A percentile compares a stretch with the other conserved stretches of the same genome.
Conservation (phyloP, 805 yeast genomes). For the Hanseniaspora nectarophila region DNA sequence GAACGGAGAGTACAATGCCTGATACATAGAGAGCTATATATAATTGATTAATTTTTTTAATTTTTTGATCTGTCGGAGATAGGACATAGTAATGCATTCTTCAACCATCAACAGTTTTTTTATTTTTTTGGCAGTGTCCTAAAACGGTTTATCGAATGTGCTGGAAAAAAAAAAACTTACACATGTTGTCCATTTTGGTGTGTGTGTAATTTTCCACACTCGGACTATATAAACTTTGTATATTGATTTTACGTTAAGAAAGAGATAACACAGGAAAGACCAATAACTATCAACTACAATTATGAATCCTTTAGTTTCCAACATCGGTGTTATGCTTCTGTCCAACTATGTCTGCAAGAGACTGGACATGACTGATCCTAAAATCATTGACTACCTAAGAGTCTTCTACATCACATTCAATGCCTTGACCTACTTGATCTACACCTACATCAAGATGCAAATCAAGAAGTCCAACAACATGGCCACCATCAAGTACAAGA, state of each 20-base stretch:
- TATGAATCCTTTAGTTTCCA: slow-evolving; percentile 79
- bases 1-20: neutral
- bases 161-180: too few species aligned
- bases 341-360: slow-evolving; percentile 91
- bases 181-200: too few species aligned
- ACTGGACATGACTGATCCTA: slow-evolving; percentile 78
- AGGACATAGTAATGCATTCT: too few species aligned
- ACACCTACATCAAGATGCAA: slow-evolving; percentile 47
- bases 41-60: neutral
- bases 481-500: slow-evolving; percentile 82
- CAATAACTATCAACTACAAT: slow-evolving; percentile 9
- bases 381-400: slow-evolving; percentile 61
- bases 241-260: too few species aligned
- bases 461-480: slow-evolving; percentile 72
- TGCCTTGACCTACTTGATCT: slow-evolving; percentile 49
- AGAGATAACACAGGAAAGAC: too few species aligned
- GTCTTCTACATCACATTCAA: slow-evolving; percentile 58
- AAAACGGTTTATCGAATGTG: too few species aligned
- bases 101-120: too few species aligned
- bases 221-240: too few species aligned
- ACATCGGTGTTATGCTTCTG: slow-evolving; percentile 80
- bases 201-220: too few species aligned
- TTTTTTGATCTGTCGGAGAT: neutral
- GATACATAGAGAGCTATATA: too few species aligned
- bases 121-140: too few species aligned